phyloP scores from a whole-genome alignment of 495 filamentous ascomycete species.

The Alectoria sarmentosa region DNA sequence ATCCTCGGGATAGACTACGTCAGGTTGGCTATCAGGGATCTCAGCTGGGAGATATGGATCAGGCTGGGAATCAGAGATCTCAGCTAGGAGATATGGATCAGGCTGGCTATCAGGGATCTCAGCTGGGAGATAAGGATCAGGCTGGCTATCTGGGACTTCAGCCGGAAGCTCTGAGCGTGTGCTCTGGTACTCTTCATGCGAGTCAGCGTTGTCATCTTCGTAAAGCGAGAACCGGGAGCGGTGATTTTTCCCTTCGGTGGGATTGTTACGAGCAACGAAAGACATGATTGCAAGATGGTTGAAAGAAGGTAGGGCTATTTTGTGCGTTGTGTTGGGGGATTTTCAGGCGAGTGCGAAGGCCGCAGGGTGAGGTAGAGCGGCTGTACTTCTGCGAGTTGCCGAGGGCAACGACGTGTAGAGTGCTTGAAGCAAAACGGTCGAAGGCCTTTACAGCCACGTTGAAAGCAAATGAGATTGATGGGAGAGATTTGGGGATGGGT shows the following conservation, averaged over 20 bases:
- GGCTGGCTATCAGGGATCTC: slow-evolving; percentile 9
- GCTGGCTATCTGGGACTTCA: slow-evolving; percentile 14
- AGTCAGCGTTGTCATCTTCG: slow-evolving; percentile 12
- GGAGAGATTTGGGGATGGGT: neutral
- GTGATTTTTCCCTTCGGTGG: neutral
- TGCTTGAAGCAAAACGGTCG: neutral
- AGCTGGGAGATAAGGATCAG: neutral
- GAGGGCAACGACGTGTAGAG: neutral
- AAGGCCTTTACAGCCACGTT: neutral
- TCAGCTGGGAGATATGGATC: too few relatives aligned
- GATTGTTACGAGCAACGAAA: neutral
- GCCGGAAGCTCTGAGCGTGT: slow-evolving; percentile 4
- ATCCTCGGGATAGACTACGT: neutral
- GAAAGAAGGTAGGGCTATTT: neutral
- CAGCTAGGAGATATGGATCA: neutral
- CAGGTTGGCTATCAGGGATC: slow-evolving; percentile 4
- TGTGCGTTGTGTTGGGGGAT: neutral
- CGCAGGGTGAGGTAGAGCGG: neutral
- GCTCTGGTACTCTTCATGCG: slow-evolving; percentile 12
- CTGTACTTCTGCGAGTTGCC: neutral
- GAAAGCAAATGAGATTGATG: neutral
- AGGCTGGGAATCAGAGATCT: too few relatives aligned
- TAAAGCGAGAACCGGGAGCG: neutral
- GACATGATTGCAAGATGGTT: neutral
- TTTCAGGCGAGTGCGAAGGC: neutral